phyloP scores from a whole-genome alignment of 2,329 filamentous ascomycete species.

The Neofusicoccum parvum region DNA sequence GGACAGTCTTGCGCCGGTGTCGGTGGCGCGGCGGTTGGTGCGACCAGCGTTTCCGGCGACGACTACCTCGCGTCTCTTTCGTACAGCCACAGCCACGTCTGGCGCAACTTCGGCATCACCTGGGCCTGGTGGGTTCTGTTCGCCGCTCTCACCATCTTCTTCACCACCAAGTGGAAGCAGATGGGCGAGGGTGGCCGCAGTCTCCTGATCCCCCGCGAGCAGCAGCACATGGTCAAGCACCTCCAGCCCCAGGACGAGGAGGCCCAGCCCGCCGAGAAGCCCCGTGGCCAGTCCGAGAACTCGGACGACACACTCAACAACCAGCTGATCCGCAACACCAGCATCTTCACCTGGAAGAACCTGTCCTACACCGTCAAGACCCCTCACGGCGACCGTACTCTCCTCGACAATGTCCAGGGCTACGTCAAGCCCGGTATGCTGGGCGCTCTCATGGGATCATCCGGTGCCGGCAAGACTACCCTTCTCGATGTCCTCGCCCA shows the following conservation, averaged over 20 bases:
- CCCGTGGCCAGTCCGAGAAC: not conserved
- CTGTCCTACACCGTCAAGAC: conserved; percentile 24
- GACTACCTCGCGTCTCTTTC: conserved; percentile 59
- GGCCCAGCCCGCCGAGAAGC: conserved; percentile 31
- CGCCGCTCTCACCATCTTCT: conserved; percentile 59
- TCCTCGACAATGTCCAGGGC: conserved; percentile 24
- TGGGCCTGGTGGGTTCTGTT: conserved; percentile 66
- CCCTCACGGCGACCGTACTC: conserved; percentile 21
- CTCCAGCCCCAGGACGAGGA: conserved; percentile 53
- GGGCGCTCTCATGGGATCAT: conserved; percentile 22
- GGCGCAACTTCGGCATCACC: conserved; percentile 37
- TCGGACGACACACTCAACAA: conserved; percentile 31
- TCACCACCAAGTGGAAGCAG: conserved; percentile 60
- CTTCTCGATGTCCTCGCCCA: conserved; percentile 19
- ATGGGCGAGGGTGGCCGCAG: conserved; percentile 55
- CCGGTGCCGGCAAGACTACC: conserved; percentile 20
- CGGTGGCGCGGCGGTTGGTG: conserved; percentile 55
- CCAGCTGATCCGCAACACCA: conserved; percentile 63
- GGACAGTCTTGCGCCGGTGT: conserved; percentile 62
- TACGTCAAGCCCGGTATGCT: conserved; percentile 24
- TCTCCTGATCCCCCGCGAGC: conserved; percentile 64
- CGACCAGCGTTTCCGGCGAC: conserved; percentile 57
- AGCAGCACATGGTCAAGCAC: conserved; percentile 26
- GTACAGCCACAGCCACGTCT: conserved; percentile 30
- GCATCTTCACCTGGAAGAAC: conserved; percentile 66